Percentiles rank a stretch among this genome's conserved stretches.
These are phyloP conservation scores for Breviolum minutum DNA, from an alignment of 73 alveolate genomes.

Conservation along the genomic window DNA sequence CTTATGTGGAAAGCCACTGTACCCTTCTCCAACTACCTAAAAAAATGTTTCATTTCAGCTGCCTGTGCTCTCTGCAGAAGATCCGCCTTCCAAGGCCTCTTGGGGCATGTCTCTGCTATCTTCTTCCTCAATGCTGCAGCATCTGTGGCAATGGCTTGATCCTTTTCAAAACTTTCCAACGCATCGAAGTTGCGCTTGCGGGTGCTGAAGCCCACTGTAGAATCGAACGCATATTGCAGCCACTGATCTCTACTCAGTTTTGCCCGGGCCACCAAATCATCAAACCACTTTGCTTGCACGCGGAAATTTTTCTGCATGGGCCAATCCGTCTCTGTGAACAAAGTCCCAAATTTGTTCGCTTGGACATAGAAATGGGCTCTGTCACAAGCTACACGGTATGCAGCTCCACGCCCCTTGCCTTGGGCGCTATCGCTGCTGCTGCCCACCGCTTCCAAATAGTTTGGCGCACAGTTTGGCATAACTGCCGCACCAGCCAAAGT, in stretches of 20 bases:
- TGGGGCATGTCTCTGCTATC: background rate
- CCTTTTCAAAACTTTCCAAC: background rate
- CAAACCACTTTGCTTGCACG: slow-evolving; percentile 2
- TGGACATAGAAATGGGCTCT: slow-evolving; percentile 9
- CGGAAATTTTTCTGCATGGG: slow-evolving; percentile 16
- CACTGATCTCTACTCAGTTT: slow-evolving; percentile 23
- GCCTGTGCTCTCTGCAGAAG: too few species aligned
- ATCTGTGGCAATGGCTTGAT: background rate
- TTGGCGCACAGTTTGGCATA: background rate
- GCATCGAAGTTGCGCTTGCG: slow-evolving; percentile 37
- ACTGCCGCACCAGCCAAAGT: background rate
- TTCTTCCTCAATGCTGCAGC: background rate
- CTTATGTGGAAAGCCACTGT: too few species aligned
- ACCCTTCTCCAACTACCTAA: too few species aligned
- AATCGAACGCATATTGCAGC: slow-evolving; percentile 7
- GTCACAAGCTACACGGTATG: slow-evolving; percentile 31
- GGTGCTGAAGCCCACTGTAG: background rate
- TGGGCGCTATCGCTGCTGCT: slow-evolving; percentile 2
- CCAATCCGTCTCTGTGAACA: slow-evolving; percentile 12
- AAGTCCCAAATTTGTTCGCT: slow-evolving; percentile 21
- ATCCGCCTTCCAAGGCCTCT: background rate
- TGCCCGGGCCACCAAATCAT: slow-evolving; percentile 11
- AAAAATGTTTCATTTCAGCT: too few species aligned
- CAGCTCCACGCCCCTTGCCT: slow-evolving; percentile 3
- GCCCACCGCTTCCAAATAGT: slow-evolving; percentile 45